Evolutionary conservation across 2,329 filamentous ascomycete species (phyloP), one percentile per base, ranked within the genome.

Genomic region (Xylariaceae sp.): DNA sequence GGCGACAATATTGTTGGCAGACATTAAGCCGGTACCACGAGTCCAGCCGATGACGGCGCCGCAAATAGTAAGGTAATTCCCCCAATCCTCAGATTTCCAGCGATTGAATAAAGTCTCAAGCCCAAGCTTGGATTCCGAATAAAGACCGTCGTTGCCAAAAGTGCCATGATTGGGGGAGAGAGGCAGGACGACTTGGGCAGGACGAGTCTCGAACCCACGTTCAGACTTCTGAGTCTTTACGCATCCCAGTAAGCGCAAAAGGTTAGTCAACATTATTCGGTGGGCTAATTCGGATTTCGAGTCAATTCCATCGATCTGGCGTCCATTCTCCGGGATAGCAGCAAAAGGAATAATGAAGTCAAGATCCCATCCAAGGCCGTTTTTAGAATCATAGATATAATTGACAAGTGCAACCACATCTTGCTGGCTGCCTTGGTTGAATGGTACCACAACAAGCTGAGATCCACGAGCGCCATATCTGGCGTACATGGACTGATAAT

Each of bases 41-140:
- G 94, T 99, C 94, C 94, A 99, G 60, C 94, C 94, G 70, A 99
- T 99, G 72, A 97, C 90, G 60, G 92, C 92, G 77, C 94, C 94
- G 66, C 94, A 99, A 65, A 99, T 94, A 57, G 92, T 97, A 66
- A 99, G 89, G 77, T 95, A 99, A 76, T 92, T 92, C 62, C 85
- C 87, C 94, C 94, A 99, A 76, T 84, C 91, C 76, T 99, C 94
- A 0, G 94, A 95, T 74, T 95, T 88, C 94, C 94, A 99, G 64
- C 94, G 84, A 77, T 96, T 96, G 83, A 99, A 97, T 39, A 99
- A 83, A 3, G 94, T 97, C 79, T 99, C 94, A 6, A 99, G 81
- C 43, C 87, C 94, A 56, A 99, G 86, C 77, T 99, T 99, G 47
- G 94, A 97, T 76, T 99, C 94, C 4, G 94, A 95, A 76, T 99